Evolutionary conservation across 2,329 filamentous ascomycete genomes (phyloP).

Genomic region (Nigrospora sphaerica): DNA sequence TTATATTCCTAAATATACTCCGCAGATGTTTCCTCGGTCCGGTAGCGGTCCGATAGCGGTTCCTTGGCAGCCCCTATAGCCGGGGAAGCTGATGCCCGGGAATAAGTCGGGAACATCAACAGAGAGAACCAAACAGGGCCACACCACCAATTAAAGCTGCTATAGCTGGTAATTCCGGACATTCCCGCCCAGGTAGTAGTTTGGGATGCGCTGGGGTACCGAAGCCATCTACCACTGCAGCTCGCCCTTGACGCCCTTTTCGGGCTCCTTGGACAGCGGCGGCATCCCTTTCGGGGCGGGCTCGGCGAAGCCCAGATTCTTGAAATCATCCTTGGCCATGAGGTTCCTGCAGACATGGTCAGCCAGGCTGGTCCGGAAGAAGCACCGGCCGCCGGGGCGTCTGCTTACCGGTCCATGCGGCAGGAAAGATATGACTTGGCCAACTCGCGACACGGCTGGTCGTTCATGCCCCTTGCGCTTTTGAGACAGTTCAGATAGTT

Average conservation of each 20-base stretch:
- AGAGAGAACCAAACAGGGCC: too few relatives aligned
- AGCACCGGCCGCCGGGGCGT: background rate
- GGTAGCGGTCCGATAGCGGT: too few relatives aligned
- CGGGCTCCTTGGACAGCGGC: conserved; percentile 7
- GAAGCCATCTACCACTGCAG: conserved; percentile 20
- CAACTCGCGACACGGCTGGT: conserved; percentile 73
- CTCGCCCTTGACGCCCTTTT: conserved; percentile 24
- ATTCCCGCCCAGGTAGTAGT: too few relatives aligned
- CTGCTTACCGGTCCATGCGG: conserved; percentile 82
- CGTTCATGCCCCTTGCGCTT: conserved; percentile 74
- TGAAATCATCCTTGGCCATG: conserved; percentile 93
- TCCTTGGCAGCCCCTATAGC: too few relatives aligned
- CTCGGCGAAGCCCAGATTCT: conserved; percentile 73
- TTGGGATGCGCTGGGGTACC: too few relatives aligned
- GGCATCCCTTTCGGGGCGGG: background rate
- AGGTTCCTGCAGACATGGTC: conserved; percentile 57
- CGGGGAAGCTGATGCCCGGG: too few relatives aligned
- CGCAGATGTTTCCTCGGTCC: too few relatives aligned
- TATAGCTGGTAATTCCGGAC: too few relatives aligned
- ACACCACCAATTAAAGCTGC: too few relatives aligned
- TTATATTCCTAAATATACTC: too few relatives aligned
- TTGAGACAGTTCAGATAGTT: conserved; percentile 84
- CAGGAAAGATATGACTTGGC: conserved; percentile 87
- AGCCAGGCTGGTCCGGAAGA: too few relatives aligned
- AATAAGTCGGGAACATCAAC: too few relatives aligned